These are phyloP conservation scores for Knoxia roxburghii DNA, from an alignment of 257 asterid genomes.

Conservation along the genomic window DNA sequence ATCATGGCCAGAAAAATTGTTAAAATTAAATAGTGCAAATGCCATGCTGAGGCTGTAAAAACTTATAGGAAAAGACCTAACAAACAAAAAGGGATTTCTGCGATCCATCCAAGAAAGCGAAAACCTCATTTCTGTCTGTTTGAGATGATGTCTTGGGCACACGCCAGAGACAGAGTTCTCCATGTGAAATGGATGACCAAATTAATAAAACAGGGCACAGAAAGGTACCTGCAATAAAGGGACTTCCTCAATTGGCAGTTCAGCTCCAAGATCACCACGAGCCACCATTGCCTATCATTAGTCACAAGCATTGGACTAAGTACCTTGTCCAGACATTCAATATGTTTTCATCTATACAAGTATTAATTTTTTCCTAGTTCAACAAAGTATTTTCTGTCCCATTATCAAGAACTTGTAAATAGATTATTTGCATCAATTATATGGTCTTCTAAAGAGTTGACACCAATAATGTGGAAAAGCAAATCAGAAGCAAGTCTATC, in stretches of 20 bases:
- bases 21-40: neutral
- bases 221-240: slow-evolving; percentile 84
- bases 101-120: neutral
- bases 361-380: neutral
- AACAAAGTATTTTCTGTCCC: neutral
- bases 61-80: neutral
- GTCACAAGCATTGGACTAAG: slow-evolving; percentile 4
- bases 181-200: neutral
- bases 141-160: neutral
- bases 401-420: neutral
- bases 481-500: neutral
- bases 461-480: neutral
- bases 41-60: neutral
- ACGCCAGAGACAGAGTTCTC: neutral
- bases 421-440: neutral
- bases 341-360: neutral
- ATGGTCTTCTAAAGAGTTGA: neutral
- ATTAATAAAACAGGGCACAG: neutral
- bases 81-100: neutral
- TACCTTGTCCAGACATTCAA: neutral
- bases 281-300: slow-evolving; percentile 97
- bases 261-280: slow-evolving; percentile 99
- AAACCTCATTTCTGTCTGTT: neutral
- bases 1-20: neutral
- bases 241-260: slow-evolving; percentile 97